Conservation (phyloP, 2,329 filamentous ascomycete species). For the Phialophora tarda region DNA sequence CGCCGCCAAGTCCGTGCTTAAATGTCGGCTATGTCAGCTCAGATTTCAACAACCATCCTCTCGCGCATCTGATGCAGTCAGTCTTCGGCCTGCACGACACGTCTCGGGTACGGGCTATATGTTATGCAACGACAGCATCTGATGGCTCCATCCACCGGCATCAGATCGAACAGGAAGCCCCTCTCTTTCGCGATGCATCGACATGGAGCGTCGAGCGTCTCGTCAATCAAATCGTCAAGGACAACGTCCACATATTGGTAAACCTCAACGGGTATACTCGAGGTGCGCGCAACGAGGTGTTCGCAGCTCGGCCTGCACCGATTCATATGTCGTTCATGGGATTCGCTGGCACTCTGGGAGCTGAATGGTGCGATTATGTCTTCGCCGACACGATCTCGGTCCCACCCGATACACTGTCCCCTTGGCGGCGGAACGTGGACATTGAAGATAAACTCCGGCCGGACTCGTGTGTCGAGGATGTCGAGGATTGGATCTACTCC, state of each 20-base stretch:
- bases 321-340: conserved; percentile 99
- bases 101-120: conserved; percentile 78
- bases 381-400: conserved; percentile 88
- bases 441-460: conserved; percentile 70
- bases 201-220: conserved; percentile 83
- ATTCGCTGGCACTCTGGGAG: conserved; percentile 92
- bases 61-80: conserved; percentile 98
- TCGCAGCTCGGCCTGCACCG: conserved; percentile 89
- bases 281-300: conserved; percentile 95
- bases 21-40: conserved; percentile 96
- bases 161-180: conserved; percentile 91
- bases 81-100: conserved; percentile 90
- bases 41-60: conserved; percentile 97
- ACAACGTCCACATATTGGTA: conserved; percentile 91
- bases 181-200: conserved; percentile 87
- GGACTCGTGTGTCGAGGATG: conserved; percentile 69
- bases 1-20: conserved; percentile 80
- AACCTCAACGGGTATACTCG: conserved; percentile 98
- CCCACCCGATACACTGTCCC: conserved; percentile 78
- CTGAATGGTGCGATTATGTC: conserved; percentile 98
- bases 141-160: conserved; percentile 87
- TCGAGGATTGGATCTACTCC: conserved; percentile 88
- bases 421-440: conserved; percentile 74
- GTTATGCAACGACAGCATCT: conserved; percentile 92
- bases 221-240: conserved; percentile 81